These are phyloP conservation scores for Fusarium sp. DNA, from an alignment of 2,329 filamentous ascomycete species.

Conservation along the genomic window DNA sequence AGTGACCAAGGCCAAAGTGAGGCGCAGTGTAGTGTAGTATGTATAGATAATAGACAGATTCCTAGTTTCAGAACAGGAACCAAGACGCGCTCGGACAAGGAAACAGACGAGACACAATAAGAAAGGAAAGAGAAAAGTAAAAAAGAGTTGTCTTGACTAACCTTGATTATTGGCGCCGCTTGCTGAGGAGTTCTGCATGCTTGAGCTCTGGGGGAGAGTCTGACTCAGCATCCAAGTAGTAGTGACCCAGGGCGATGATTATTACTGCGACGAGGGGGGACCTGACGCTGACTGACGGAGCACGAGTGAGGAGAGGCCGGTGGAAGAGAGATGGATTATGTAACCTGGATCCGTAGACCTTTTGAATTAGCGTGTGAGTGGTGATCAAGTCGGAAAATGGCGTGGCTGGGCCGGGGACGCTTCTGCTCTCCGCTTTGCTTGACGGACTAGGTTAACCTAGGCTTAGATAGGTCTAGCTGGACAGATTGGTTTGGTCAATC, in stretches of 20 bases:
- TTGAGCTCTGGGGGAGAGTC: constrained; percentile 47
- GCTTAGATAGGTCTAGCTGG: neutral
- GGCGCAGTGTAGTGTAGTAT: constrained; percentile 6
- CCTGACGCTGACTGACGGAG: constrained; percentile 45
- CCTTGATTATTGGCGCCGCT: constrained; percentile 50
- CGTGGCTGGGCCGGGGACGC: constrained; percentile 45
- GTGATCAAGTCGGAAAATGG: constrained; percentile 45
- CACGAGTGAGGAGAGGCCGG: constrained; percentile 37
- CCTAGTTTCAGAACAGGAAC: constrained; percentile 22
- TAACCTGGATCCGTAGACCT: constrained; percentile 40
- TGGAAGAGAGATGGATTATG: constrained; percentile 45
- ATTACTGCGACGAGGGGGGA: constrained; percentile 46
- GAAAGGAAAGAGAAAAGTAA: constrained; percentile 23
- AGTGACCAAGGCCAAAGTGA: constrained; percentile 22
- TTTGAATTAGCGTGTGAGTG: constrained; percentile 34
- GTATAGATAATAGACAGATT: constrained; percentile 14
- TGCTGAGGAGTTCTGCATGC: constrained; percentile 50
- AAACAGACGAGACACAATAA: constrained; percentile 28
- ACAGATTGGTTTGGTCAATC: constrained; percentile 11
- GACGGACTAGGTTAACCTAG: constrained; percentile 20
- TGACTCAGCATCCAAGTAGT: constrained; percentile 52
- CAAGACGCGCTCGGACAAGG: constrained; percentile 20
- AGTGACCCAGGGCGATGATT: constrained; percentile 44
- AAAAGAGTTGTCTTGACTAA: constrained; percentile 44
- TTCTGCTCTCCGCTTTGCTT: constrained; percentile 32